Evolutionary conservation across 805 yeast species (phyloP).

Genomic region (Millerozyma miso): DNA sequence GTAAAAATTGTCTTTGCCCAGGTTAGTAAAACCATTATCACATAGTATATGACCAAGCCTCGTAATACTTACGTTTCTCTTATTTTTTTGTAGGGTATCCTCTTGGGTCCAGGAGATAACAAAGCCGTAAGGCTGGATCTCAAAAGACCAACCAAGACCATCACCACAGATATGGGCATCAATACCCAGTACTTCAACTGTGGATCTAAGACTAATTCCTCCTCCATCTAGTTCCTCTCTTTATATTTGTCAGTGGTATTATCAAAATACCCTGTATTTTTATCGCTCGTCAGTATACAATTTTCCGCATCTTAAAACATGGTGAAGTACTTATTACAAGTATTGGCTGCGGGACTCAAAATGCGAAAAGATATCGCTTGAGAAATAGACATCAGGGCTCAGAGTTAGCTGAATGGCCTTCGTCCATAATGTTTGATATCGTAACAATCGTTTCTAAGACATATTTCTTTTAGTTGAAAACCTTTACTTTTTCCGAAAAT

Average conservation of each 20-base stretch:
- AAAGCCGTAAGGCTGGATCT: conserved; percentile 65
- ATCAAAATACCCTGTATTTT: not conserved
- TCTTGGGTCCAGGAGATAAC: conserved; percentile 55
- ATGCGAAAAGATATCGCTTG: too few relatives aligned
- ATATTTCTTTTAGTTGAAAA: too few relatives aligned
- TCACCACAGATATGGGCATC: conserved; percentile 81
- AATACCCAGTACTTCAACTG: conserved; percentile 84
- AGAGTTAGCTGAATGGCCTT: too few relatives aligned
- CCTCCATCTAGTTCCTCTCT: not conserved
- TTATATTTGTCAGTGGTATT: not conserved
- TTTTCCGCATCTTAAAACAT: not conserved
- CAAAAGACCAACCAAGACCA: conserved; percentile 82
- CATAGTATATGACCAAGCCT: not conserved
- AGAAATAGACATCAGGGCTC: too few relatives aligned
- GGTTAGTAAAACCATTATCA: conserved; percentile 8
- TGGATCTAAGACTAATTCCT: conserved; percentile 58
- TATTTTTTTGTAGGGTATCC: conserved; percentile 46
- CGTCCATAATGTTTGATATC: too few relatives aligned
- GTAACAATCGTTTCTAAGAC: too few relatives aligned
- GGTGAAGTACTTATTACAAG: too few relatives aligned
- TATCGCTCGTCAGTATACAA: not conserved
- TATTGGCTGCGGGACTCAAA: too few relatives aligned
- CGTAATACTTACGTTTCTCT: conserved; percentile 25
- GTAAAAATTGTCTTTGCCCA: conserved; percentile 47
- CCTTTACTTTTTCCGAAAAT: too few relatives aligned